phyloP scores from a whole-genome alignment of 768 basidiomycete genomes.

The Agrocybe praecox region DNA sequence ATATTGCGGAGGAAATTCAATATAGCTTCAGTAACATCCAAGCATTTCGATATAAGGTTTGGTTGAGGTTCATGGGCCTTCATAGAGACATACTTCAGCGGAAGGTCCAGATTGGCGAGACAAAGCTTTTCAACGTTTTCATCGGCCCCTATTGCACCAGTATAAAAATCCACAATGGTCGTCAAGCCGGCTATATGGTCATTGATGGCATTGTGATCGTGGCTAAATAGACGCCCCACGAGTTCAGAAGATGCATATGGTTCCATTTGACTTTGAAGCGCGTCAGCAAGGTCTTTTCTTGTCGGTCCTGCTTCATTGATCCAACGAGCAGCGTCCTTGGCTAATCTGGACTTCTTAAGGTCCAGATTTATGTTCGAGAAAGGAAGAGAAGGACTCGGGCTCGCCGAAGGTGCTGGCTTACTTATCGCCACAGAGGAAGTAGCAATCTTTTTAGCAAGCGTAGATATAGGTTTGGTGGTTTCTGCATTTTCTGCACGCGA shows the following conservation, averaged over 20 bases:
- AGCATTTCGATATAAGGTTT: slow-evolving; percentile 82
- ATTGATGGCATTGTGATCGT: slow-evolving; percentile 93
- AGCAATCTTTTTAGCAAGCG: slow-evolving; percentile 33
- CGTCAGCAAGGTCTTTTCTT: slow-evolving; percentile 84
- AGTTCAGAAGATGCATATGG: slow-evolving; percentile 77
- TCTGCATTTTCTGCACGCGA: slow-evolving; percentile 50
- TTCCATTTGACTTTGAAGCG: slow-evolving; percentile 92
- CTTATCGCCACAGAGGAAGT: slow-evolving; percentile 15
- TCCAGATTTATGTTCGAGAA: slow-evolving; percentile 61
- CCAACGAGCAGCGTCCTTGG: slow-evolving; percentile 83
- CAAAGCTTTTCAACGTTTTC: slow-evolving; percentile 65
- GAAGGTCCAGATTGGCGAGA: slow-evolving; percentile 87
- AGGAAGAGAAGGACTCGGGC: slow-evolving; percentile 31
- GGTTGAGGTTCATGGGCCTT: slow-evolving; percentile 90
- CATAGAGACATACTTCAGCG: slow-evolving; percentile 92
- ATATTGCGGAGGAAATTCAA: slow-evolving; percentile 72
- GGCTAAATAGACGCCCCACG: slow-evolving; percentile 82
- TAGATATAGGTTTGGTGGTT: slow-evolving; percentile 31
- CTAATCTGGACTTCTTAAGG: slow-evolving; percentile 63
- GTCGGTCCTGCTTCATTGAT: slow-evolving; percentile 84
- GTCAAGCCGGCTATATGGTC: slow-evolving; percentile 84
- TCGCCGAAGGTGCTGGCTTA: slow-evolving; percentile 11
- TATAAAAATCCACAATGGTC: slow-evolving; percentile 75
- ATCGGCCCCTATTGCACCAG: slow-evolving; percentile 55
- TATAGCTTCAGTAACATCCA: slow-evolving; percentile 84